Evolutionary conservation across 2,329 filamentous ascomycete genomes (phyloP), one percentile per base, ranked within the genome.

Genomic region (Shiraia bambusicola): DNA sequence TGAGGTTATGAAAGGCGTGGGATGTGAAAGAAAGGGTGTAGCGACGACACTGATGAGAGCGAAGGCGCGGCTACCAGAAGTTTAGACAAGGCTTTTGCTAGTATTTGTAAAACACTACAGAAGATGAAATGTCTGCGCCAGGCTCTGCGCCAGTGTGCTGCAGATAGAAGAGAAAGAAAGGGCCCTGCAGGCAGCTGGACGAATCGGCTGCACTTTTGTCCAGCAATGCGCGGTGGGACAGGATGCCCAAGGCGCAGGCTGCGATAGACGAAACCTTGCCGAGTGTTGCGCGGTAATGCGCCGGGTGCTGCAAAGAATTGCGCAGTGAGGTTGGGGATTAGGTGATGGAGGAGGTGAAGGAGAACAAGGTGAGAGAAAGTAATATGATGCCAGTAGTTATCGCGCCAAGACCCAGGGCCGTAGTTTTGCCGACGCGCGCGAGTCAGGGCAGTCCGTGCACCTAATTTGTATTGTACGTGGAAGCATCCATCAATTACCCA

Each of bases 391-490:
- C 36, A 37, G 38, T 43, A 42, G 40, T 48, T 34, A 29, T 40
- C 28, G 24, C 19, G 57, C 53, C 53, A 50, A 56, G 49, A 42
- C 42, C 37, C 42, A 48, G 47, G 42, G 44, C 52, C 51, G 54
- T 15, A 14, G 38, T 50, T 54, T 30, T 35, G 47, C 54, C 57
- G 59, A 31, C 28, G 36, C 37, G 38, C 34, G 31, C n/a, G 17
- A 11, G 33, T 25, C 35, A 17, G 40, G 36, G 43, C 24, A 39
- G 4, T 15, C 47, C 45, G 50, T 56, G 50, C 52, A 26, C 43
- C 36, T 12, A 48, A 41, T 45, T 55, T 56, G 35, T 56, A 45
- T 55, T 56, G 35, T 56, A 53, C 53, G 53, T 56, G 55, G 51
- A 54, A 39, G n/a, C n/a, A n/a, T n/a, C n/a, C n/a, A n/a, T n/a